Conservation (phyloP, 2,329 filamentous ascomycete species). For the Neopestalotiopsis rosae region DNA sequence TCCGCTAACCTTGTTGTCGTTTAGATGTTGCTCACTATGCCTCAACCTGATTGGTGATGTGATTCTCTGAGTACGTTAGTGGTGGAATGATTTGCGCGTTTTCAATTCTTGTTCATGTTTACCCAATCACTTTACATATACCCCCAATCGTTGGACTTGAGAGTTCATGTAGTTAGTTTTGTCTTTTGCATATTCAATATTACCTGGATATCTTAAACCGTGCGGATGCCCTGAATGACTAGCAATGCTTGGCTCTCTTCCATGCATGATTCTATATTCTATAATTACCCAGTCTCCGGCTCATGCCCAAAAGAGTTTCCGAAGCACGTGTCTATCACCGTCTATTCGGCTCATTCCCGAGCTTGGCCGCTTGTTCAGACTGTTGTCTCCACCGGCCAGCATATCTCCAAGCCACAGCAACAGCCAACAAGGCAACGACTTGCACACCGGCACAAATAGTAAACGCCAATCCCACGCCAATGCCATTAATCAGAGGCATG, state of each 20-base stretch:
- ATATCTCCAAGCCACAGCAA: background rate
- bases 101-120: slow-evolving; percentile 1
- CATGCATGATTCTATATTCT: background rate
- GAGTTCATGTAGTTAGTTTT: background rate
- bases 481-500: slow-evolving; percentile 9
- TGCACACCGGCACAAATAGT: slow-evolving; percentile 11
- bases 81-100: background rate
- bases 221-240: background rate
- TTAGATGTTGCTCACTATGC: slow-evolving; percentile 5
- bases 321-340: background rate
- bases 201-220: slow-evolving; percentile 39
- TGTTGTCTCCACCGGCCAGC: background rate
- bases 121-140: background rate
- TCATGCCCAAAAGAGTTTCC: background rate
- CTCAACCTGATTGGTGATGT: background rate
- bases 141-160: background rate
- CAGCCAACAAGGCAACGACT: slow-evolving; percentile 4
- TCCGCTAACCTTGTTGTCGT: background rate
- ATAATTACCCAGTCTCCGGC: background rate
- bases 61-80: too few species aligned
- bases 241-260: background rate
- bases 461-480: slow-evolving; percentile 12
- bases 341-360: slow-evolving; percentile 29
- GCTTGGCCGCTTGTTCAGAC: background rate
- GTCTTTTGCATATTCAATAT: background rate